phyloP scores from a whole-genome alignment of 2,329 filamentous ascomycete species.

The Karstenula rhodostoma region DNA sequence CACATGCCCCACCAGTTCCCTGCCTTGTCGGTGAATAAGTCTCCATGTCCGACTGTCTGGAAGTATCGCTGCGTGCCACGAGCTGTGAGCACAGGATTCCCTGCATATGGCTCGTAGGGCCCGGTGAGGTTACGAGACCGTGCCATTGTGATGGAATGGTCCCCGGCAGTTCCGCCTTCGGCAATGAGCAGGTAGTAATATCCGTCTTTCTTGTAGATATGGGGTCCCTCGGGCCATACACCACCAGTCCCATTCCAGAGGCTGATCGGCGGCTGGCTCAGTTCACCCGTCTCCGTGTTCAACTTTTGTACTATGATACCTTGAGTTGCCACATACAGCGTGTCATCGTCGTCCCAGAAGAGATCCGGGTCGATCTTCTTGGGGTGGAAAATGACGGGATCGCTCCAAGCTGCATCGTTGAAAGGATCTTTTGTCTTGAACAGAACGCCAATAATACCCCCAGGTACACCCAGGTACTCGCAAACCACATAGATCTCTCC shows the following conservation, averaged over 20 bases:
- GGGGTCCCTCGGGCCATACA: conserved; percentile 43
- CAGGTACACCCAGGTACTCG: conserved; percentile 19
- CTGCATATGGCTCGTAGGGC: conserved; percentile 41
- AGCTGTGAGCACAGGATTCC: conserved; percentile 51
- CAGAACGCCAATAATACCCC: conserved; percentile 12
- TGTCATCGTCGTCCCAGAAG: conserved; percentile 66
- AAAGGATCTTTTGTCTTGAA: conserved; percentile 18
- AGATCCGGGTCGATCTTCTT: conserved; percentile 57
- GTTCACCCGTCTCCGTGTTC: conserved; percentile 44
- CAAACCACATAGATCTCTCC: conserved; percentile 32
- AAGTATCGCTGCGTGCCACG: conserved; percentile 47
- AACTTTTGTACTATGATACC: conserved; percentile 43
- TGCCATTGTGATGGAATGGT: conserved; percentile 47
- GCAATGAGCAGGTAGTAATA: conserved; percentile 48
- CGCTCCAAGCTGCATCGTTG: conserved; percentile 25
- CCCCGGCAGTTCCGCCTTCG: conserved; percentile 20
- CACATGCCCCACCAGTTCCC: conserved; percentile 37
- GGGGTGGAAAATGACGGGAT: conserved; percentile 32
- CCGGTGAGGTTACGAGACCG: conserved; percentile 44
- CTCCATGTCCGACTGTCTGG: conserved; percentile 39
- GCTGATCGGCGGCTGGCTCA: conserved; percentile 26
- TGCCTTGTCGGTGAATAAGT: conserved; percentile 35
- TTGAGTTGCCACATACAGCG: conserved; percentile 53
- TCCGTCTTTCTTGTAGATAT: conserved; percentile 47
- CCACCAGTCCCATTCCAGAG: conserved; percentile 51